Base-by-base conservation (phyloP, 768 basidiomycete species). In the Brasilioporus rufonigricans region DNA sequence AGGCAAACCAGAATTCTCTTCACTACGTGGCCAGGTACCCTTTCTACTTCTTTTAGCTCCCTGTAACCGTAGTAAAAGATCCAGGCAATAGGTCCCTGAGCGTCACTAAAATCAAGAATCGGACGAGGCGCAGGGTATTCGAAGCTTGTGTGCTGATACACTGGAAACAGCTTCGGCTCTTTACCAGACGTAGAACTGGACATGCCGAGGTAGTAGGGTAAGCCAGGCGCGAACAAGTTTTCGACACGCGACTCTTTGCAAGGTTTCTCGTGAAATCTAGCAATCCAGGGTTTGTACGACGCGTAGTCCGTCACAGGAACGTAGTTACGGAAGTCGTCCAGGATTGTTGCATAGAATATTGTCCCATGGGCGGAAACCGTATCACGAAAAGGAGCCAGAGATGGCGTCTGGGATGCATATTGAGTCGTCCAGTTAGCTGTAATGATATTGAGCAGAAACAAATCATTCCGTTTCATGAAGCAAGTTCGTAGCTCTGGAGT, bases 161-260 rank as follows among this genome's bases (percentile, higher is more conserved):
- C 11, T 4, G 54, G 32, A 29, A 63, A 57, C 2, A 39, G 3
- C 26, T 65, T 62, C 1, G 58, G 55, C 14, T 38, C 53, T 36
- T 47, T 56, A 0, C 61, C 58, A 0, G 56, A 60, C 10, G 61
- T 63, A 3, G 56, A 47, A 49, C 64, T 60, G 10, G 58, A 62
- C 18, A 56, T 24, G 26, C 27, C 31, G 1, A 65, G 13, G n/a
- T 19, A 60, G 26, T 29, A 45, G 9, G 64, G 61, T 3, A 65
- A 24, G 7, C 58, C 56, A 0, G 57, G 62, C n/a, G 59, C 53
- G 19, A 64, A 41, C 27, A 64, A 29, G 27, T 61, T 53, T 6
- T 50, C 46, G 29, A 63, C 36, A 1, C 38, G 48, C 16, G 50
- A 50, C 47, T 58, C 59, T 24, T 29, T 43, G 44, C 56, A 59